Evolutionary conservation across 2,329 filamentous ascomycete species (phyloP).

Genomic region (Phaeosphaeriaceae sp.): DNA sequence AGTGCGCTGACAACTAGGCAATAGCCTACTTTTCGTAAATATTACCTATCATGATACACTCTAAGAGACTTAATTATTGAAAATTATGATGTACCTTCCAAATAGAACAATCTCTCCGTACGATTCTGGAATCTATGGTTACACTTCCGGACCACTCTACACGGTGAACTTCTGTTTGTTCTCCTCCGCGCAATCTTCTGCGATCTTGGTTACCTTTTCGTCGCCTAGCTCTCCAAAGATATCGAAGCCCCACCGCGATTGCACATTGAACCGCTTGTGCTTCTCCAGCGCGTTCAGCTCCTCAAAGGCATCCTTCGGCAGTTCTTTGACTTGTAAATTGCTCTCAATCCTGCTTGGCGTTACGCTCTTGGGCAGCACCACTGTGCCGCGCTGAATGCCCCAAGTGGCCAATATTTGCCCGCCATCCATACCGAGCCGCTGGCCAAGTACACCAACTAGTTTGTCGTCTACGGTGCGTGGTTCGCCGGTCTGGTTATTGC

Average conservation of each 20-base stretch:
- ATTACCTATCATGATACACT: too few relatives aligned
- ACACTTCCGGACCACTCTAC: too few relatives aligned
- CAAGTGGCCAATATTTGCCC: conserved; percentile 79
- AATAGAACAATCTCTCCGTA: too few relatives aligned
- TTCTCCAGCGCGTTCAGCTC: conserved; percentile 59
- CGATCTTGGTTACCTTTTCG: conserved; percentile 25
- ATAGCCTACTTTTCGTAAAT: too few relatives aligned
- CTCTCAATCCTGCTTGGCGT: conserved; percentile 72
- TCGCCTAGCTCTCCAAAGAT: conserved; percentile 34
- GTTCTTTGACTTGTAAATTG: conserved; percentile 71
- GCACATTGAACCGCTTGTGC: conserved; percentile 34
- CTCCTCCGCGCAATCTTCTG: conserved; percentile 21
- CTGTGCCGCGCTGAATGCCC: conserved; percentile 79
- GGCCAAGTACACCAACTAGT: conserved; percentile 22
- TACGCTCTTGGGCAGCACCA: conserved; percentile 83
- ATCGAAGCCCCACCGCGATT: conserved; percentile 32
- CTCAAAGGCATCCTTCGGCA: conserved; percentile 73
- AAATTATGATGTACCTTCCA: too few relatives aligned
- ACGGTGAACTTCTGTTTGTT: conserved; percentile 29
- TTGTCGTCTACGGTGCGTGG: conserved; percentile 58
- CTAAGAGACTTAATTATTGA: too few relatives aligned
- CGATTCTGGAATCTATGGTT: too few relatives aligned
- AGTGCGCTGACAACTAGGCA: too few relatives aligned
- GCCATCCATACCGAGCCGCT: conserved; percentile 64
- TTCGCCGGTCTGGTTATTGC: conserved; percentile 65